Conservation (phyloP, 345 rosid genomes). For the Raphanus sativus region DNA sequence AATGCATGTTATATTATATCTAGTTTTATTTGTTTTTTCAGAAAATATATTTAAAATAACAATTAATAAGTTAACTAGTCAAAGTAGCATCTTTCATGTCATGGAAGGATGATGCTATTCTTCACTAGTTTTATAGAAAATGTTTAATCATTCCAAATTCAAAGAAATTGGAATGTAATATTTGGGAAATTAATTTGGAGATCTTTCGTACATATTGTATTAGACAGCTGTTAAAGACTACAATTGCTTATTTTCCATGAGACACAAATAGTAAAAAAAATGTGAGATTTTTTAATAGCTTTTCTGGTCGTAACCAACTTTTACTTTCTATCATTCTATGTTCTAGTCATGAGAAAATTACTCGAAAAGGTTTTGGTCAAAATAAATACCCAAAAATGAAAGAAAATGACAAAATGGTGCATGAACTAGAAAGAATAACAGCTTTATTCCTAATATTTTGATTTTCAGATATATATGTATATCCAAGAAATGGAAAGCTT, state of each 20-base stretch:
- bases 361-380: not conserved
- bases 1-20: not conserved
- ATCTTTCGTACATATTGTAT: too few species aligned
- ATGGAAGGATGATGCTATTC: too few species aligned
- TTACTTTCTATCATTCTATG: slow-evolving; percentile 8
- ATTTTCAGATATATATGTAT: slow-evolving; percentile 12
- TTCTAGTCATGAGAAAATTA: not conserved
- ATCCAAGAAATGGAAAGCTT: not conserved
- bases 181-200: too few species aligned
- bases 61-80: slow-evolving; percentile 11
- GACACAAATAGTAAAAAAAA: not conserved
- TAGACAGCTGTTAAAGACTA: not conserved
- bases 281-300: not conserved
- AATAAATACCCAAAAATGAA: slow-evolving; percentile 6
- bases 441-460: not conserved
- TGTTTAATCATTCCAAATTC: too few species aligned
- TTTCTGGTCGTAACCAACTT: not conserved
- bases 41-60: not conserved
- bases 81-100: too few species aligned
- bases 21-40: not conserved
- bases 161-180: too few species aligned
- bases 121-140: too few species aligned
- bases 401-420: slow-evolving; percentile 8
- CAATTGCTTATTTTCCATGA: slow-evolving; percentile 4
- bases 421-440: slow-evolving; percentile 13